Evolutionary conservation across 1,139 yeast species (phyloP).

Genomic region (Yamadazyma triangularis): DNA sequence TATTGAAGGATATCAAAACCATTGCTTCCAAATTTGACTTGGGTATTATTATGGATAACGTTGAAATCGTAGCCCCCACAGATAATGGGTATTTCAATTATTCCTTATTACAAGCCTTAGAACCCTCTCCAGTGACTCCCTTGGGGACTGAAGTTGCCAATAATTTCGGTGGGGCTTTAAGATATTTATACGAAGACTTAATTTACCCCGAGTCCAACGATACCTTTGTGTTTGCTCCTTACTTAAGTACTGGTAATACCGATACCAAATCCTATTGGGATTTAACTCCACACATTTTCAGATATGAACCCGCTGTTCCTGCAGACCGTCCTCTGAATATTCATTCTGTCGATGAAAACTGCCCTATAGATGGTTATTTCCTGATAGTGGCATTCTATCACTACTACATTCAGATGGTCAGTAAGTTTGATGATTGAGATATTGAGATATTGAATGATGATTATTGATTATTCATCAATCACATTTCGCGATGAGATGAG

Average conservation of each 20-base stretch:
- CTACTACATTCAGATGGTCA: constrained; percentile 33
- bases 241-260: constrained; percentile 33
- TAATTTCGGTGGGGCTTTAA: constrained; percentile 49
- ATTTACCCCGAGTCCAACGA: constrained; percentile 23
- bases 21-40: constrained; percentile 43
- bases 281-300: constrained; percentile 30
- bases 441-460: background rate
- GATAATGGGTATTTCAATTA: constrained; percentile 44
- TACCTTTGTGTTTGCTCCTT: constrained; percentile 30
- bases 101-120: constrained; percentile 29
- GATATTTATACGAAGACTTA: constrained; percentile 50
- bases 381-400: constrained; percentile 29
- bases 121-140: constrained; percentile 61
- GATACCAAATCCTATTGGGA: constrained; percentile 40
- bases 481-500: background rate
- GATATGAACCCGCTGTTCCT: constrained; percentile 29
- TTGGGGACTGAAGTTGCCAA: constrained; percentile 46
- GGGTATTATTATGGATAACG: constrained; percentile 39
- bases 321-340: constrained; percentile 10
- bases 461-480: background rate
- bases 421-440: constrained; percentile 11
- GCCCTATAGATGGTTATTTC: constrained; percentile 22
- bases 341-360: constrained; percentile 34
- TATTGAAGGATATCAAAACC: constrained; percentile 26
- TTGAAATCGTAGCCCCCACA: constrained; percentile 24